Evolutionary conservation across 1,284 basidiomycete genomes (phyloP), one percentile per base, ranked within the genome.

Genomic region (Boletus sp.): DNA sequence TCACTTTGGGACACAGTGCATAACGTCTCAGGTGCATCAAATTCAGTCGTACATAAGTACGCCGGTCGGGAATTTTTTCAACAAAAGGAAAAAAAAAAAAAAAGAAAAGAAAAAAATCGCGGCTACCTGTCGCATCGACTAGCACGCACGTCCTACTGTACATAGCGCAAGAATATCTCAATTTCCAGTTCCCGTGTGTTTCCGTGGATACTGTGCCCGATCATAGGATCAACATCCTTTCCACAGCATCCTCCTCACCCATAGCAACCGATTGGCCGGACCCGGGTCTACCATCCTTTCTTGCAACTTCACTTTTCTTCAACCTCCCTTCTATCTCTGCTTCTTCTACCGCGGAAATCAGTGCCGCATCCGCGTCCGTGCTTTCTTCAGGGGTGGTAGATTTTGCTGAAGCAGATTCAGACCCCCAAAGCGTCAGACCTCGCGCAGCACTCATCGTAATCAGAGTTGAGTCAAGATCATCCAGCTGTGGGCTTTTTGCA

Each of bases 351-450:
- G 20, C 32, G 39, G 29, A 14, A 29, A 20, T 22, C 14, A 42
- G 25, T n/a, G 23, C 50, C 23, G 20, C 52, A 27, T 46, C 39
- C 39, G 14, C 40, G n/a, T 29, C 36, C 35, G 9, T 27, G 9
- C 25, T 16, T 41, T 26, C 40, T 41, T 42, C 53, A 37, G 39
- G 19, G n/a, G 43, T 39, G 35, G 17, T 27, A 34, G 43, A 30
- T 32, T 26, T 16, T 41, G 22, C 20, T 41, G 36, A 32, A 41
- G 46, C 14, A 32, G 41, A 26, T 20, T 17, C 50, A 33, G 51
- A 33, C 25, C 54, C 65, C 65, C 74, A 80, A 4, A 80, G 60
- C 5, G 68, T 66, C 49, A 78, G 53, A 10, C 75, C 77, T 13
- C 66, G 62, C 32, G 69, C 59, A 14, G 67, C 63, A 50, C 74